A percentile compares a stretch with the other conserved stretches of the same genome.
Conservation (phyloP, 2,329 filamentous ascomycete species). For the Cladobotryum mycophilum region DNA sequence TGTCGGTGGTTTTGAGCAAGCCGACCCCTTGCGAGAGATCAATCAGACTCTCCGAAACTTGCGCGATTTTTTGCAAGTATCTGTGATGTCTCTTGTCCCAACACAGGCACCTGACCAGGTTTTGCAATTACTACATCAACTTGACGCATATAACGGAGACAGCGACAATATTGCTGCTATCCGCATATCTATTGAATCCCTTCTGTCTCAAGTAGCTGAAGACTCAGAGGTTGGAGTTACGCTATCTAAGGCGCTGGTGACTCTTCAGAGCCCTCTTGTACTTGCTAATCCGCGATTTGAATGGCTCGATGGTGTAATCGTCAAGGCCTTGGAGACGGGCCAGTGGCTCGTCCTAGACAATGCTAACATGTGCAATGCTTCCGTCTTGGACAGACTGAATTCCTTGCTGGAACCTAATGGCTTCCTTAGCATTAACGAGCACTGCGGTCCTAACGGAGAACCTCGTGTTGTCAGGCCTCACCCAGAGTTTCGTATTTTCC, state of each 20-base stretch:
- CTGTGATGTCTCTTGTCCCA: slow-evolving; percentile 44
- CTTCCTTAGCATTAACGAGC: slow-evolving; percentile 84
- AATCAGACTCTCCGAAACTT: slow-evolving; percentile 49
- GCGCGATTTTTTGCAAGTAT: slow-evolving; percentile 44
- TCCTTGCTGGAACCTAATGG: slow-evolving; percentile 90
- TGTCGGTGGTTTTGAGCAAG: slow-evolving; percentile 93
- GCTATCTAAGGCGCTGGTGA: slow-evolving; percentile 41
- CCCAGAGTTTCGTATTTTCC: slow-evolving; percentile 80
- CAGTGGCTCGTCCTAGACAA: slow-evolving; percentile 95
- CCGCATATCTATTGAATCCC: slow-evolving; percentile 29
- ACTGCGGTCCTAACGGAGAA: slow-evolving; percentile 74
- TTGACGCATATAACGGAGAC: slow-evolving; percentile 39
- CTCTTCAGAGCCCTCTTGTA: slow-evolving; percentile 47
- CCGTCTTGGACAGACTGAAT: slow-evolving; percentile 89
- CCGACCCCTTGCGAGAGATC: slow-evolving; percentile 70
- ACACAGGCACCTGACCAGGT: slow-evolving; percentile 39
- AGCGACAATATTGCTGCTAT: slow-evolving; percentile 32
- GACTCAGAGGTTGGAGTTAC: slow-evolving; percentile 41
- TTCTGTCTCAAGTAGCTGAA: slow-evolving; percentile 36
- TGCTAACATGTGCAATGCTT: slow-evolving; percentile 92
- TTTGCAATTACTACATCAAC: slow-evolving; percentile 44
- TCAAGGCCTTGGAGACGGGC: slow-evolving; percentile 78
- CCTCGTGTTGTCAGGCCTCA: slow-evolving; percentile 77
- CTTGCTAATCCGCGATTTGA: slow-evolving; percentile 79
- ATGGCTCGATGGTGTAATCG: slow-evolving; percentile 90